Evolutionary conservation across 2,329 filamentous ascomycete genomes (phyloP), one percentile per base, ranked within the genome.

Genomic region (Aspergillus caelatus): DNA sequence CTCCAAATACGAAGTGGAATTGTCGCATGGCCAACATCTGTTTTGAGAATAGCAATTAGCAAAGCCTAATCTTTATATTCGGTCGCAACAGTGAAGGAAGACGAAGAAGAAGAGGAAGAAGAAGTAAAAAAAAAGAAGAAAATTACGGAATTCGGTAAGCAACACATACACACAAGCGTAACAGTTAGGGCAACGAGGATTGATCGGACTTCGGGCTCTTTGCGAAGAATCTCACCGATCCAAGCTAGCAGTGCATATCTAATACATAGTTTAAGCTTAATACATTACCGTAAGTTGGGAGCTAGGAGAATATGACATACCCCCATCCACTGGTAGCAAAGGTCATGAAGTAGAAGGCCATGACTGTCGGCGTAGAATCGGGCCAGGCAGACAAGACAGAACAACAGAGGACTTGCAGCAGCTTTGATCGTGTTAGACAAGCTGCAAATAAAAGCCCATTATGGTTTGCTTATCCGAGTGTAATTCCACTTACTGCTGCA

Each of bases 281-380:
- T 14, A 16, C 23, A 14, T 28, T 28, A 16, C 12, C 12, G 45
- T 28, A 48, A 16, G 10, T 3, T 23, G 46, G 14, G 26, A 9
- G 19, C 16, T 48, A 30, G 30, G 10, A n/a, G 14, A 26, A 16
- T 12, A 9, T 10, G 53, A 53, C 48, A 52, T 62, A 62, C 62
- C 62, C 62, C 62, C 59, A 64, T 36, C 64, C 67, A 45, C 63
- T 62, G 19, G 67, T 69, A 14, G 67, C 61, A 50, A 65, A 69
- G 28, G 67, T 69, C 26, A 69, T 52, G 46, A 69, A 69, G 54
- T 68, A 69, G 32, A 69, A 69, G 3, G 62, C 41, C 53, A 69
- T 55, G 9, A 69, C 60, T 12, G 62, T 62, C 10, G 56, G 56
- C 5, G 52, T 64, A 11, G 62, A 64, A 46, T 54, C 36, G 19